Conservation (phyloP, 163 green algal species). For the Chloromonas sp. region DNA sequence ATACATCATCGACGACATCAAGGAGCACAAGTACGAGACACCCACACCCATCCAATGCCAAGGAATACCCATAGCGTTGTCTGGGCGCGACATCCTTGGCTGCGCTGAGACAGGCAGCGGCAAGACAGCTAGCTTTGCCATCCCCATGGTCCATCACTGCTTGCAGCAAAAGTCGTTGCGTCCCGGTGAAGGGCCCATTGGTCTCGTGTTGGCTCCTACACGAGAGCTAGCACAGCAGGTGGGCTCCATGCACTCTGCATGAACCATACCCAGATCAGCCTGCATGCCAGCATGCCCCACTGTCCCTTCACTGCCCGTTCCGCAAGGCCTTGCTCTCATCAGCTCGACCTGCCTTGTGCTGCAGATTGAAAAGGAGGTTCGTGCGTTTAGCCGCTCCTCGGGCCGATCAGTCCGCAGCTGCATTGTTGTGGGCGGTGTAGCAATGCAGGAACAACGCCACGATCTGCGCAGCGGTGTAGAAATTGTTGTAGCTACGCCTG, state of each 20-base stretch:
- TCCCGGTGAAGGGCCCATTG: conserved; percentile 78
- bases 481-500: conserved; percentile 81
- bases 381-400: conserved; percentile 59
- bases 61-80: conserved; percentile 55
- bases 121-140: conserved; percentile 85
- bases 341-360: too few relatives aligned
- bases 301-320: too few relatives aligned
- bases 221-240: conserved; percentile 92
- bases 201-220: conserved; percentile 82
- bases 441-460: conserved; percentile 88
- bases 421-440: conserved; percentile 73
- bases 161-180: conserved; percentile 69
- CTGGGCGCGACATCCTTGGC: conserved; percentile 57
- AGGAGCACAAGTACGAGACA: conserved; percentile 56
- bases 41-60: conserved; percentile 66
- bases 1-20: conserved; percentile 68
- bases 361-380: conserved; percentile 84
- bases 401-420: conserved; percentile 50
- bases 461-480: conserved; percentile 79
- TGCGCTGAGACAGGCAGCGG: conserved; percentile 65
- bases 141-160: conserved; percentile 84
- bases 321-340: too few relatives aligned
- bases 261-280: too few relatives aligned
- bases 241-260: background rate
- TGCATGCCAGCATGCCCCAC: background rate